A percentile compares a stretch with the other conserved stretches of the same genome.
phyloP scores from a whole-genome alignment of 2,329 filamentous ascomycete species.

The Aureobasidium zeae region DNA sequence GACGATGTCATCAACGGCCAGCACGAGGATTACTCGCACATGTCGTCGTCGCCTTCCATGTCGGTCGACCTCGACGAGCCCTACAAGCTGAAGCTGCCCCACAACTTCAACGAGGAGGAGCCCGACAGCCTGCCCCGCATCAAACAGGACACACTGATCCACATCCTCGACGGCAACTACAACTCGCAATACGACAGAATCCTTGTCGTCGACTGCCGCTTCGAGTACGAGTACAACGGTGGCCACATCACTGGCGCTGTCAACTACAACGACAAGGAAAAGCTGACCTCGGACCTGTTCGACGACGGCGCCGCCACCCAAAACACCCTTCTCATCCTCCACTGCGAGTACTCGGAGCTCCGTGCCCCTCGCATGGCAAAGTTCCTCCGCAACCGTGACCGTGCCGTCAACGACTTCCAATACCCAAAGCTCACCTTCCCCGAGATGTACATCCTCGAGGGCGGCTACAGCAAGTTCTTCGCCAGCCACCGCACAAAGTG shows the following conservation, averaged over 20 bases:
- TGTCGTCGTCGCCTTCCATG: constrained; percentile 44
- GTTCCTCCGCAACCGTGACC: constrained; percentile 81
- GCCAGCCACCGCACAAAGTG: constrained; percentile 67
- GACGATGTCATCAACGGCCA: constrained; percentile 79
- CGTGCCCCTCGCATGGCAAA: constrained; percentile 94
- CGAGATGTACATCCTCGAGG: constrained; percentile 93
- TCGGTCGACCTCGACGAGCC: constrained; percentile 77
- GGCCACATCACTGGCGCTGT: constrained; percentile 88
- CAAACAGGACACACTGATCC: constrained; percentile 66
- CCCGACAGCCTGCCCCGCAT: constrained; percentile 85
- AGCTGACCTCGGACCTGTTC: constrained; percentile 72
- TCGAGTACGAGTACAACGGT: constrained; percentile 97
- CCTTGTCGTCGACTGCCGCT: constrained; percentile 89
- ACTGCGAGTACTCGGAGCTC: constrained; percentile 97
- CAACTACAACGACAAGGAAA: constrained; percentile 96
- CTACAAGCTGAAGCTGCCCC: constrained; percentile 66
- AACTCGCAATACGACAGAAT: constrained; percentile 66
- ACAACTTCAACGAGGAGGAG: constrained; percentile 71
- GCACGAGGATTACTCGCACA: constrained; percentile 48
- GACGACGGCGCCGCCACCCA: constrained; percentile 48
- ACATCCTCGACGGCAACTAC: constrained; percentile 81
- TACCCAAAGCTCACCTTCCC: constrained; percentile 91
- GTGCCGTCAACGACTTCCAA: constrained; percentile 69
- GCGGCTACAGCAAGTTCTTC: constrained; percentile 93
- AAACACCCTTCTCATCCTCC: constrained; percentile 77